These are phyloP conservation scores for Mesembryanthemum crystallinum DNA, from an alignment of 148 eudicot species.

Conservation along the genomic window DNA sequence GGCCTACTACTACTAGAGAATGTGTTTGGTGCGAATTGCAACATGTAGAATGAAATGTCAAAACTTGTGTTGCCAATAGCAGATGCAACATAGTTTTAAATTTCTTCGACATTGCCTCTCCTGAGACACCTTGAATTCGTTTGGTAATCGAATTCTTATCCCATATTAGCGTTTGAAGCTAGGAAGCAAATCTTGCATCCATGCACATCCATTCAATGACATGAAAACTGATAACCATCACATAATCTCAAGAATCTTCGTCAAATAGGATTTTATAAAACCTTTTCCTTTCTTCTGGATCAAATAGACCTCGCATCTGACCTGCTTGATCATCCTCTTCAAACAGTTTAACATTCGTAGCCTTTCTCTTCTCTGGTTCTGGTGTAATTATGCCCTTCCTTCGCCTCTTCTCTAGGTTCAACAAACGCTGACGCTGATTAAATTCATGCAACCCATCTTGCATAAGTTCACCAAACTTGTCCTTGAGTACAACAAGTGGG, in stretches of 20 bases:
- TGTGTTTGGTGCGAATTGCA: background rate
- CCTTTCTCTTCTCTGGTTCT: slow-evolving; percentile 37
- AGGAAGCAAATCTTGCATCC: background rate
- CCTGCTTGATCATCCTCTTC: slow-evolving; percentile 53
- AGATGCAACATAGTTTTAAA: background rate
- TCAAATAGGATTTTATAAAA: slow-evolving; percentile 82
- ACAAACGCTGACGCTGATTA: slow-evolving; percentile 53
- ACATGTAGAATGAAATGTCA: background rate
- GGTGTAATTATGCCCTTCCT: slow-evolving; percentile 39
- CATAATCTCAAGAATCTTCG: slow-evolving; percentile 34
- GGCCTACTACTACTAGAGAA: too few species aligned
- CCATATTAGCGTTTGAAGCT: background rate
- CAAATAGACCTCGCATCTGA: slow-evolving; percentile 67
- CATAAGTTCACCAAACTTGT: slow-evolving; percentile 89
- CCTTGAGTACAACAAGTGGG: slow-evolving; percentile 81
- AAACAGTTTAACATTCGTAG: slow-evolving; percentile 28
- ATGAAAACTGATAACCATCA: background rate
- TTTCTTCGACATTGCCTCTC: background rate
- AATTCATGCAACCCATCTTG: slow-evolving; percentile 85
- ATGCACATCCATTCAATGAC: background rate
- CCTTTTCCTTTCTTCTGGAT: slow-evolving; percentile 87
- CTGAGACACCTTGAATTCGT: background rate
- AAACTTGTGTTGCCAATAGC: background rate
- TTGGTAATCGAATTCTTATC: background rate
- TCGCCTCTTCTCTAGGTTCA: slow-evolving; percentile 66